Evolutionary conservation across 1,284 basidiomycete genomes (phyloP).

Genomic region (Ceratobasidium sp.): DNA sequence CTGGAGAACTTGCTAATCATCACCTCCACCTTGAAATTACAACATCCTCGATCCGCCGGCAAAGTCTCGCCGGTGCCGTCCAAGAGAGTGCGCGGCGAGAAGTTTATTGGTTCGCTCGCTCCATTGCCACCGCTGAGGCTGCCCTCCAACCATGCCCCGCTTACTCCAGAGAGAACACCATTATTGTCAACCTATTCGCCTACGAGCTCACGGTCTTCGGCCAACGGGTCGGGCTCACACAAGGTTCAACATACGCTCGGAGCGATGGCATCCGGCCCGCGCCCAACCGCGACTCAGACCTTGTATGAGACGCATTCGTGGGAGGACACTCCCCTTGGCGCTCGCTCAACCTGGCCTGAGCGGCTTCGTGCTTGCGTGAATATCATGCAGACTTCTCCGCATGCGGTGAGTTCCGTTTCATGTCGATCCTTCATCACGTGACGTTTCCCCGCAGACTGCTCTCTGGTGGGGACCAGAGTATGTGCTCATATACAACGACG

Average conservation of each 20-base stretch:
- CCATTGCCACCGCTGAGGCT: constrained; percentile 1
- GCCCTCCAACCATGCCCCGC: background rate
- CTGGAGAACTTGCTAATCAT: constrained; percentile 22
- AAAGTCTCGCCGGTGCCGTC: constrained; percentile 12
- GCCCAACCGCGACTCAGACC: constrained; percentile 15
- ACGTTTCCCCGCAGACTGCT: constrained; percentile 29
- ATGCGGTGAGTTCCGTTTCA: constrained; percentile 27
- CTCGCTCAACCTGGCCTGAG: constrained; percentile 37
- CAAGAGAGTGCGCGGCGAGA: constrained; percentile 5
- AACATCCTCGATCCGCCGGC: background rate
- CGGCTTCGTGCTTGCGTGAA: constrained; percentile 41
- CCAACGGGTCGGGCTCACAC: background rate
- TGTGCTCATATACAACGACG: constrained; percentile 45
- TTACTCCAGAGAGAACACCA: constrained; percentile 26
- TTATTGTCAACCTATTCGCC: background rate
- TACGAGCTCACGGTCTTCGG: background rate
- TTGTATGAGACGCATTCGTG: constrained; percentile 34
- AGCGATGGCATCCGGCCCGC: constrained; percentile 13
- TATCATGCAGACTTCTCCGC: constrained; percentile 39
- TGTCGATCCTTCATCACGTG: constrained; percentile 23
- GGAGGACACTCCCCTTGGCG: constrained; percentile 40
- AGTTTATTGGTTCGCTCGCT: constrained; percentile 2
- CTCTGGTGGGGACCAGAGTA: constrained; percentile 45
- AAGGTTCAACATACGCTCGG: constrained; percentile 9
- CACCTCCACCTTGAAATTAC: background rate